Conservation (phyloP, 78 protist genomes). For the Salpingoeca rosetta region DNA sequence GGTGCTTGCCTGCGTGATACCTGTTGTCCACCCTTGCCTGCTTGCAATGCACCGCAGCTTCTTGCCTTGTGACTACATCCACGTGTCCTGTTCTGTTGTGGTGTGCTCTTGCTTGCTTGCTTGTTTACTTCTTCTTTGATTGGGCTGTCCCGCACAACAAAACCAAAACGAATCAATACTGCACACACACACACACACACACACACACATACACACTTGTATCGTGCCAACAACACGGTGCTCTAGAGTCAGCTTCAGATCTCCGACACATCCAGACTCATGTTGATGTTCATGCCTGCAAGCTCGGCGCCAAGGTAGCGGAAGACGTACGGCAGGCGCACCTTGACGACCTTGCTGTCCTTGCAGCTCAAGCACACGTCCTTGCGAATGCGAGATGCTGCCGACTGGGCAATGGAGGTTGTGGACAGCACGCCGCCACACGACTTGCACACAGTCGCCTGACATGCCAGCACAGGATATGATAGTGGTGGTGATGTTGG, state of each 20-base stretch:
- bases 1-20: no score
- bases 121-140: no score
- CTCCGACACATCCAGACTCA: constrained; percentile 6
- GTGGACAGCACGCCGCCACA: constrained; percentile 64
- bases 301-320: constrained; percentile 77
- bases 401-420: neutral
- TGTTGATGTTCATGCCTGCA: constrained; percentile 67
- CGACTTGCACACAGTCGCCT: constrained; percentile 40
- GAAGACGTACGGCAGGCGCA: constrained; percentile 80
- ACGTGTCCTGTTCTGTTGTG: no score
- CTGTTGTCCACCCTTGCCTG: neutral
- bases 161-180: neutral
- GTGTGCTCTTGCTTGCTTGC: no score
- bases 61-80: neutral
- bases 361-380: constrained; percentile 21
- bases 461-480: neutral
- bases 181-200: neutral
- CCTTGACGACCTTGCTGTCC: neutral
- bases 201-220: neutral
- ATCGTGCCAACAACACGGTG: neutral
- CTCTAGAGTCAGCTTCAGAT: neutral
- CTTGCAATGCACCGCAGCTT: neutral
- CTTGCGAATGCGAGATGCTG: neutral
- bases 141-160: neutral
- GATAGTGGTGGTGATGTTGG: neutral